phyloP scores from a whole-genome alignment of 257 asterid species.

The Parsonsia alboflavescens region DNA sequence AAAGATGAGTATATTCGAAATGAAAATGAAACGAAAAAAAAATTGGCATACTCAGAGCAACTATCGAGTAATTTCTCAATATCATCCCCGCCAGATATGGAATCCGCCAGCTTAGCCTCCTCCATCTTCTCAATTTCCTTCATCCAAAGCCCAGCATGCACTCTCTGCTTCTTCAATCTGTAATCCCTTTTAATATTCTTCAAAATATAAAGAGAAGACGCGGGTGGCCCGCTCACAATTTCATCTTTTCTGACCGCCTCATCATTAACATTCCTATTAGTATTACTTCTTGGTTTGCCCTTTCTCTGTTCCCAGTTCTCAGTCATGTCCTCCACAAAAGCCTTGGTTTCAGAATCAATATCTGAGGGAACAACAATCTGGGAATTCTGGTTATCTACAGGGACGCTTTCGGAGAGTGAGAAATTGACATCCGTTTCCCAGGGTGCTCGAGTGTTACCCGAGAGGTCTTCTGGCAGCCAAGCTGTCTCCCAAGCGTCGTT shows the following conservation, averaged over 20 bases:
- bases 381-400: conserved; percentile 26
- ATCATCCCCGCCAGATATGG: conserved; percentile 47
- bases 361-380: conserved; percentile 26
- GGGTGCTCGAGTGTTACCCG: conserved; percentile 59
- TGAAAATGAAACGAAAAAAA: neutral
- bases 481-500: conserved; percentile 91
- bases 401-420: conserved; percentile 24
- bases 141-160: conserved; percentile 87
- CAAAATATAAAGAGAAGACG: conserved; percentile 55
- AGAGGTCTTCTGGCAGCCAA: conserved; percentile 80
- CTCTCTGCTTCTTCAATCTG: conserved; percentile 73
- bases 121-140: conserved; percentile 92
- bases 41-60: conserved; percentile 65
- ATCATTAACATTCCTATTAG: neutral
- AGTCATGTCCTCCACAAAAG: conserved; percentile 91
- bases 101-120: conserved; percentile 72
- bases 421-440: conserved; percentile 87
- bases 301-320: conserved; percentile 94
- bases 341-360: conserved; percentile 67
- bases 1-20: neutral
- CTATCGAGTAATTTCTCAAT: conserved; percentile 76
- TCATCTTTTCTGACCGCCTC: conserved; percentile 24
- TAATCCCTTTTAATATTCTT: conserved; percentile 80
- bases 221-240: conserved; percentile 17
- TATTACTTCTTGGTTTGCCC: conserved; percentile 38